phyloP scores from a whole-genome alignment of 352 stramenopile genomes.

The Globisporangium nagaii region DNA sequence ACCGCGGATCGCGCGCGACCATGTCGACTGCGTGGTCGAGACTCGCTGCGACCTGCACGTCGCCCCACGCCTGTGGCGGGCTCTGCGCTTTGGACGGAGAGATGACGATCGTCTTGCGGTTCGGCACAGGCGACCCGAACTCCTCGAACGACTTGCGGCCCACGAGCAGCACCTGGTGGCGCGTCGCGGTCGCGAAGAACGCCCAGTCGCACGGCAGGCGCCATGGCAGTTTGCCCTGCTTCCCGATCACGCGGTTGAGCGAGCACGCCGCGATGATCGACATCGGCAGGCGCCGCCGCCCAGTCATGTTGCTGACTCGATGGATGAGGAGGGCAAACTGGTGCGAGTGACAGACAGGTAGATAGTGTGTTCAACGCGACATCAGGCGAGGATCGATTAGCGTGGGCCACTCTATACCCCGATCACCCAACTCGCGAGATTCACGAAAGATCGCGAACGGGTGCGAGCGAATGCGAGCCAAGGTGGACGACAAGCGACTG shows the following conservation, averaged over 20 bases:
- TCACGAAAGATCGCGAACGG: too few species aligned
- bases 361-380: neutral
- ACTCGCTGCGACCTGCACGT: constrained; percentile 26
- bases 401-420: too few species aligned
- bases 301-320: neutral
- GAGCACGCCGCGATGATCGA: constrained; percentile 68
- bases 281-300: constrained; percentile 22
- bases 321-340: neutral
- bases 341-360: neutral
- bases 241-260: constrained; percentile 63
- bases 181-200: constrained; percentile 57
- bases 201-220: constrained; percentile 56
- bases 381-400: too few species aligned
- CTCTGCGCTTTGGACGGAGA: constrained; percentile 13
- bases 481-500: too few species aligned
- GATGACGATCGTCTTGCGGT: constrained; percentile 62
- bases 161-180: constrained; percentile 53
- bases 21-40: constrained; percentile 42
- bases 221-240: constrained; percentile 49
- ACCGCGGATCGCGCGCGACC: constrained; percentile 22
- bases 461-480: too few species aligned
- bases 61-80: constrained; percentile 8
- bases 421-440: too few species aligned
- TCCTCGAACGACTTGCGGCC: constrained; percentile 55
- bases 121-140: constrained; percentile 33